These are phyloP conservation scores for Coemansia sp. DNA, from an alignment of 192 early-diverging fungal genomes.

Conservation along the genomic window DNA sequence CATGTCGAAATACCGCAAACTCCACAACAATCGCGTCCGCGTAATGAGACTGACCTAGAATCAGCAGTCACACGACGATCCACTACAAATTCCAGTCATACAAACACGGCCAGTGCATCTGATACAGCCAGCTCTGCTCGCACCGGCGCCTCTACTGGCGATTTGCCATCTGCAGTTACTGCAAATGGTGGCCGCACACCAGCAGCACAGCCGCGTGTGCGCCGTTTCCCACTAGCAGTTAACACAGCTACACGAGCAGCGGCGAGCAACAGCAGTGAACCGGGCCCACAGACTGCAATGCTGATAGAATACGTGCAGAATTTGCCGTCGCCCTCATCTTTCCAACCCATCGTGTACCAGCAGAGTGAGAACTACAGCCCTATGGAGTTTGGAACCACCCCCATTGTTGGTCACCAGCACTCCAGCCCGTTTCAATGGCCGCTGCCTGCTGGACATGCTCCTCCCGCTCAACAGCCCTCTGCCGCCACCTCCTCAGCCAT, in stretches of 20 bases:
- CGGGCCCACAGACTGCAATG: constrained; percentile 69
- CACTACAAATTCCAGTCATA: constrained; percentile 12
- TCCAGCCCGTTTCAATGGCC: constrained; percentile 75
- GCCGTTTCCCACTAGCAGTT: constrained; percentile 47
- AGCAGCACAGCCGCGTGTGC: constrained; percentile 9
- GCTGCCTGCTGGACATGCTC: constrained; percentile 16
- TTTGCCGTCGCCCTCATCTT: constrained; percentile 72
- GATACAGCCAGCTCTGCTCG: constrained; percentile 11
- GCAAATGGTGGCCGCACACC: constrained; percentile 1
- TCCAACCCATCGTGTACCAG: constrained; percentile 76
- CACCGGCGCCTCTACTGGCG: constrained; percentile 5
- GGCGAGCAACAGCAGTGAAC: constrained; percentile 38
- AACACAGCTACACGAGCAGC: constrained; percentile 38
- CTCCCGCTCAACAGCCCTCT: neutral
- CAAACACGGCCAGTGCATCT: constrained; percentile 17
- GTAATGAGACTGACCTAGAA: constrained; percentile 1
- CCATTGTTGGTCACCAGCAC: constrained; percentile 60
- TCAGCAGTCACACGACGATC: constrained; percentile 16
- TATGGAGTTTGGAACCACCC: constrained; percentile 72
- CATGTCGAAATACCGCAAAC: constrained; percentile 38
- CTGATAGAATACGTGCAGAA: constrained; percentile 61
- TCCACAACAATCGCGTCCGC: constrained; percentile 13
- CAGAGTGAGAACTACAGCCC: constrained; percentile 72
- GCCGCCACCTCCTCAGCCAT: neutral
- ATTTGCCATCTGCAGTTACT: constrained; percentile 3